Evolutionary conservation across 768 basidiomycete genomes (phyloP), one percentile per base, ranked within the genome.

Genomic region (Termitomyces sp.): DNA sequence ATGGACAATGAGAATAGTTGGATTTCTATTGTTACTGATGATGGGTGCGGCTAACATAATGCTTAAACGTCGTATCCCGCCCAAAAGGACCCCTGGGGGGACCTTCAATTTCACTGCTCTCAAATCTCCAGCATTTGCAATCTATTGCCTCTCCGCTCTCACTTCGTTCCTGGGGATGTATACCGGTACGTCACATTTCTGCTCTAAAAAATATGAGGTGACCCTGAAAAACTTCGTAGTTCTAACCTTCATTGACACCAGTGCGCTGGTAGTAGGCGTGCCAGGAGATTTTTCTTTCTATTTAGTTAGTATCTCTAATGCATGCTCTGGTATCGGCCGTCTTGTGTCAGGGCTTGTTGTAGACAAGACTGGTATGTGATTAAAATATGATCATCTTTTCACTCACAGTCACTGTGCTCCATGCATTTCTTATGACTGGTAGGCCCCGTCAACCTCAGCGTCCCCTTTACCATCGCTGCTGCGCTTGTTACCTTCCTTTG

Each of bases 1-100:
- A 46, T 89, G 87, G 87, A 83, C 87, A 0, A 79, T 87, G 77
- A 78, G 86, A 11, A 79, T 85, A 45, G 70, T 89, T 43, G 86
- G 77, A 4, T 84, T 87, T 62, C 79, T 86, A 19, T 59, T 86
- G 5, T 53, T 84, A 5, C 59, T 73, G 23, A 66, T 76, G 10
- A 71, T 89, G 10, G 78, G 78, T 3, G 59, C 81, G 29, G 74
- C 80, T 6, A 86, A 83, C 66, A 58, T 85, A 17, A 62, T 68
- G 19, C 52, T 75, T 21, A 64, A 73, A 59, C 75, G 82, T 50
- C 76, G 85, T 2, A 71, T 87, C 0, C 83, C 85, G 0, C 81
- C 84, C 0, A 72, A 74, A 41, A 73, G 78, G 32, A 66, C 75
- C 17, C 63, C 75, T 3, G 84, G 85, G 5, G 82, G 86, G 5